Evolutionary conservation across 192 early-diverging fungal species (phyloP), one percentile per base, ranked within the genome.

Genomic region (Umbelopsis ramanniana): DNA sequence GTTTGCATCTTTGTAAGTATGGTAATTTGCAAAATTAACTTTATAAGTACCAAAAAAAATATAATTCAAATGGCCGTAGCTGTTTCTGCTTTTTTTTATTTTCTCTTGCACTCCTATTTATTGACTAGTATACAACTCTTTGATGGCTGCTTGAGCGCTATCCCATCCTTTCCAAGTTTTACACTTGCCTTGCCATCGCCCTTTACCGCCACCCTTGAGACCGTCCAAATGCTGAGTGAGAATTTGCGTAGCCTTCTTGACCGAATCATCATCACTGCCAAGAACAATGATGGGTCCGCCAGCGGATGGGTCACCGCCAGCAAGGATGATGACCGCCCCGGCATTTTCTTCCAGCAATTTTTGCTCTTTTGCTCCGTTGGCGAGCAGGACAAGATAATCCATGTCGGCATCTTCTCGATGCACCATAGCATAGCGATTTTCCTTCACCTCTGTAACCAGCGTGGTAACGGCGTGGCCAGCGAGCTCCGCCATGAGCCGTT

Each of bases 331-430:
- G 2, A 70, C 79, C 0, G 19, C 40, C 2, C n/a, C 43, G 21
- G 46, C 22, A 5, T 66, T 52, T 0, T 29, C 69, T 26, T 60
- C 69, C 14, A 83, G 22, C 40, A 78, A 29, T 4, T 78, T 75
- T 19, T 71, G 52, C 3, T 84, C 81, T 50, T 81, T 81, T 21
- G 84, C 69, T 6, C 75, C 23, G 3, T 66, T 50, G 5, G 77
- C 67, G 1, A 86, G 15, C 12, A 74, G 22, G 11, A 52, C 45
- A 29, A 86, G 53, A 45, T 75, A 86, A 23, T 79, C 78, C 79
- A 84, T 84, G 26, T 84, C 85, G 10, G 71, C 85, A 47, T 84
- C 85, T n/a, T 83, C 82, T 22, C 79, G 77, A 67, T 82, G 79
- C 26, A 79, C 67, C 47, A 73, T 71, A 38, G 77, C 76, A 46